Base-by-base conservation (phyloP, 2,329 filamentous ascomycete species). In the Penicillium sp. region DNA sequence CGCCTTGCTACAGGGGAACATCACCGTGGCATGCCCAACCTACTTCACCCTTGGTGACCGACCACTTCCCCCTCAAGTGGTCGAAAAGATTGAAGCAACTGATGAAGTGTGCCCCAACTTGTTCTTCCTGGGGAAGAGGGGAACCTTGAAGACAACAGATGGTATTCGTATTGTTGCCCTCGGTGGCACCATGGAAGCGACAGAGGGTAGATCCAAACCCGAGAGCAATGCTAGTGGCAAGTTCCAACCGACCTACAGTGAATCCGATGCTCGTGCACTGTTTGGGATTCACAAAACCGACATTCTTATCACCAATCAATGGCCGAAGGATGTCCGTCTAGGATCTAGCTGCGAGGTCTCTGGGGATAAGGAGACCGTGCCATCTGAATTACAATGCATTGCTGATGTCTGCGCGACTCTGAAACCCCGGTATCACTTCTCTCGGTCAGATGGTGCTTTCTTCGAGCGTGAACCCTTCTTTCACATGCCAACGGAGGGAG, bases 401-500 rank as follows among this genome's bases (percentile, higher is more conserved):
- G 85, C 91, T 6, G 89, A 95, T 56, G 80, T 99, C 12, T 93
- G 88, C 66, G 80, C 86, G 3, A 76, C 84, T 0, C 75, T 99
- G 21, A 94, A 91, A 70, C 94, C 94, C n/a, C 86, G 90, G 29
- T 99, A 99, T 68, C 92, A 97, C 72, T 86, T 97, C 66, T 86
- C 90, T 2, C 79, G 83, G 4, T 89, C 89, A 0, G 80, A 84
- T 1, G 75, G 80, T 7, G 86, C 86, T 65, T 93, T 89, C 74
- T 97, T 87, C 70, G 93, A 99, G 75, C 86, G 94, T 53, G 94
- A 97, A 72, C 91, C 93, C 0, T 99, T 97, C 77, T 86, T 94
- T 67, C 87, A 96, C 69, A 60, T 75, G 23, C 79, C 82, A 4
- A 77, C 75, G 34, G 73, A 78, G 34, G 79, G 81, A 38, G 74